Evolutionary conservation across 2,329 filamentous ascomycete species (phyloP).

Genomic region (Colletotrichum theobromicola): DNA sequence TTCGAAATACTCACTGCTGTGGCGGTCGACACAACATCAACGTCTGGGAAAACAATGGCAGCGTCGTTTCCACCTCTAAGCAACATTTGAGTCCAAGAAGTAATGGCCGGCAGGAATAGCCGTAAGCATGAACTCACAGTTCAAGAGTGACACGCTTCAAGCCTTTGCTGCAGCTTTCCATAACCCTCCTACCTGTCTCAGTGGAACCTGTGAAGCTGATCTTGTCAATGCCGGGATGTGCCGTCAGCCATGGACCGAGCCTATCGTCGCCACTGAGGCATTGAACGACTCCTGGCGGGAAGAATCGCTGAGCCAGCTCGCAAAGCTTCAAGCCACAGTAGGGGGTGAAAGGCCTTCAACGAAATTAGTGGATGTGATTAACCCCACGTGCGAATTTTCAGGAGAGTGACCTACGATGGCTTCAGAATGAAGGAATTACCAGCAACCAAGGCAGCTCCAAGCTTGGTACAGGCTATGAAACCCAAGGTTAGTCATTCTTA

Average conservation of each 20-base stretch:
- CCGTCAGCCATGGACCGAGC: background rate
- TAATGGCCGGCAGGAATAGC: background rate
- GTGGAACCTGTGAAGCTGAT: background rate
- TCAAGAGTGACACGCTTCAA: background rate
- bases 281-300: background rate
- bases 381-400: fast-evolving
- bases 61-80: background rate
- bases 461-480: background rate
- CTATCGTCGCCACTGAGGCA: background rate
- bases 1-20: background rate
- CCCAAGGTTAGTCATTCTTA: background rate
- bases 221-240: background rate
- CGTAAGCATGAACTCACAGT: background rate
- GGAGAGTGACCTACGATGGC: background rate
- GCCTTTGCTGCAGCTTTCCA: background rate
- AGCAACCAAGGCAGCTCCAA: background rate
- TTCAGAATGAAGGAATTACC: background rate
- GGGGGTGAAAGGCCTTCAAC: background rate
- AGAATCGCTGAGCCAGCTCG: background rate
- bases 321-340: background rate
- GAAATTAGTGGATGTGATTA: background rate
- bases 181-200: background rate
- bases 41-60: background rate
- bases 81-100: background rate
- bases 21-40: background rate